phyloP scores from a whole-genome alignment of 1,284 basidiomycete genomes.

The Leccinum subfulvum region DNA sequence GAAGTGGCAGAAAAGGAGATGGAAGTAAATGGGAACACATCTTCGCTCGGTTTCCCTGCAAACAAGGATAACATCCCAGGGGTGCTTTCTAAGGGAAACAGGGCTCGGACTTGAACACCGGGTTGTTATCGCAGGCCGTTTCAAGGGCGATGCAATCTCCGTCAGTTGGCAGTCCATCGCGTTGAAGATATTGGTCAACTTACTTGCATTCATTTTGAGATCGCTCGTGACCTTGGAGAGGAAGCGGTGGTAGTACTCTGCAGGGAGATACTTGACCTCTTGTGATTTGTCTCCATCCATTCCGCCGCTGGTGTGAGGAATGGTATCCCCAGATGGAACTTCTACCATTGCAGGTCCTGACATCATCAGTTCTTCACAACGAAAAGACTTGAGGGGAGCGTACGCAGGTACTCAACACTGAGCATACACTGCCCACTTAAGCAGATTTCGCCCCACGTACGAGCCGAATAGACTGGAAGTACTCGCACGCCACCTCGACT shows the following conservation, averaged over 20 bases:
- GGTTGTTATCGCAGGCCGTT: not conserved
- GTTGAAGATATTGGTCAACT: not conserved
- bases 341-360: not conserved
- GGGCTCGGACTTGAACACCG: not conserved
- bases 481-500: not conserved
- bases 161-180: not conserved
- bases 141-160: not conserved
- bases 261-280: not conserved
- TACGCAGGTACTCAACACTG: not conserved
- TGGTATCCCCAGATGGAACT: not conserved
- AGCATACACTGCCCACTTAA: not conserved
- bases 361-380: constrained; percentile 1
- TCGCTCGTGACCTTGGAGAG: not conserved
- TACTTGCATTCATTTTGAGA: constrained; percentile 1
- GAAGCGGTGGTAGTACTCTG: constrained; percentile 5
- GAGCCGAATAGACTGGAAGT: not conserved
- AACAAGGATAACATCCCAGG: constrained; percentile 3
- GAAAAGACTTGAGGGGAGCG: not conserved
- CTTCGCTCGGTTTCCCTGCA: constrained; percentile 7
- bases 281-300: not conserved
- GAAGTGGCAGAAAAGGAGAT: constrained; percentile 9
- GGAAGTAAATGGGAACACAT: constrained; percentile 6
- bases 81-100: constrained; percentile 6
- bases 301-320: constrained; percentile 1
- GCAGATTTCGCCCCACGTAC: too few species aligned